Base-by-base conservation (phyloP, 169 alveolate species). In the Besnoitia besnoiti region DNA sequence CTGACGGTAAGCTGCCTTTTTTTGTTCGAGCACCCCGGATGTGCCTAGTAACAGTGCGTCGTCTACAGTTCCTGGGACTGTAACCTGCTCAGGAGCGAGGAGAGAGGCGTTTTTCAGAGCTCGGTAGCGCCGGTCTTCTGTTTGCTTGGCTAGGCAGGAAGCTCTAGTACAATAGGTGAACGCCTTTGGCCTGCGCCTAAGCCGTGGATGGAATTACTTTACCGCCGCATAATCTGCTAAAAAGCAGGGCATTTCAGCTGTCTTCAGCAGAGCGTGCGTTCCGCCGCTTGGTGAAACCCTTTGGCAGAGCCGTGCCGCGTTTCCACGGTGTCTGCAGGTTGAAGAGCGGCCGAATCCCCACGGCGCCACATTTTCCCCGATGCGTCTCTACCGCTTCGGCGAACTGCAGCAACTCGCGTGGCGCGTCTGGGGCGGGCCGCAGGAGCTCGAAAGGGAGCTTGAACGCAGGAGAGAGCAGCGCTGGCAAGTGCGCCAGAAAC, bases 381-480 rank as follows among this genome's bases (percentile, higher is more conserved):
- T 77, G 87, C 87, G 87, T 4, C 40, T 77, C 35, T 77, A 77
- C 33, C 49, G 55, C 37, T 4, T 19, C 0, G 49, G 12, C 7
- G 87, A 77, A 55, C 16, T 77, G 59, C 87, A 35, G 44, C 87
- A 35, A 27, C 87, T 77, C 33, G 87, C 87, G 21, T 77, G 49
- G 49, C 87, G 55, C 27, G 59, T 77, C 7, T 77, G 87, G 87
- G 87, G 87, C 0, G 87, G 55, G 3, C 61, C 5, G 21, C 35
- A 3, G 55, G 14, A 42, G 35, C 61, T 77, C 14, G 87, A 77
- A 35, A 24, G 30, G 37, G 87, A 77, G 35, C 87, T 51, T 0
- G 87, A 40, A 27, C 55, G 87, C 21, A 51, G 87, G 59, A 19
- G 87, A 35, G 87, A 77, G 87, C 61, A 39, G 87, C 87, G 87